Conservation (phyloP, 2,329 filamentous ascomycete genomes). For the Trichophyton verrucosum region DNA sequence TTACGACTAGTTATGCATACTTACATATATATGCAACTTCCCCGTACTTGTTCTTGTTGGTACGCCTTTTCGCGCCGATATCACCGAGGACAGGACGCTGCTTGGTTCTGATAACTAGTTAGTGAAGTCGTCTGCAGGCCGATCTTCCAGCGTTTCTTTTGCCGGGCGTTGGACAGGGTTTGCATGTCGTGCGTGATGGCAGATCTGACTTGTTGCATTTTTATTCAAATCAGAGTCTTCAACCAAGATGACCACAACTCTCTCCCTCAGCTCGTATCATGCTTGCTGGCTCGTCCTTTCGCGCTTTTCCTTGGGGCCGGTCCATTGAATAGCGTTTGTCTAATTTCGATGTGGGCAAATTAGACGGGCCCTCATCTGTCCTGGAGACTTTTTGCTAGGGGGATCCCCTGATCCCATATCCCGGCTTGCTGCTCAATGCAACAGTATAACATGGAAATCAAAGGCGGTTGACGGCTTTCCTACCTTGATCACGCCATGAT, state of each 20-base stretch:
- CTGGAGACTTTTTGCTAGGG: not conserved
- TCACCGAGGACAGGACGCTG: not conserved
- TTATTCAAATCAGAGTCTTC: not conserved
- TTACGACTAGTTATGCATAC: no score
- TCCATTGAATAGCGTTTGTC: not conserved
- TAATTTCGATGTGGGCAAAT: not conserved
- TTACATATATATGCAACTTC: no score
- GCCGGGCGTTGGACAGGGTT: not conserved
- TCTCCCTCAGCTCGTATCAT: not conserved
- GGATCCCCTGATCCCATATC: not conserved
- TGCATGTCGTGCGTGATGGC: not conserved
- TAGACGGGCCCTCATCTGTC: not conserved
- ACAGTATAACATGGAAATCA: not conserved
- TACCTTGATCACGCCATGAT: not conserved
- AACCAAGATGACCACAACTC: not conserved
- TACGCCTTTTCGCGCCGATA: not conserved
- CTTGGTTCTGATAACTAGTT: not conserved
- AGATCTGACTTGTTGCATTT: not conserved
- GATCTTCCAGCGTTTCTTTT: not conserved
- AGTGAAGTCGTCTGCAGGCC: not conserved
- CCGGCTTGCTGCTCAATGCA: not conserved
- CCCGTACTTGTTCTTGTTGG: not conserved
- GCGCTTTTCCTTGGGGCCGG: not conserved
- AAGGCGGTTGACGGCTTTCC: not conserved
- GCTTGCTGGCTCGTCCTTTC: not conserved